Base-by-base conservation (phyloP, 2,329 filamentous ascomycete genomes). In the Trichophyton equinum region DNA sequence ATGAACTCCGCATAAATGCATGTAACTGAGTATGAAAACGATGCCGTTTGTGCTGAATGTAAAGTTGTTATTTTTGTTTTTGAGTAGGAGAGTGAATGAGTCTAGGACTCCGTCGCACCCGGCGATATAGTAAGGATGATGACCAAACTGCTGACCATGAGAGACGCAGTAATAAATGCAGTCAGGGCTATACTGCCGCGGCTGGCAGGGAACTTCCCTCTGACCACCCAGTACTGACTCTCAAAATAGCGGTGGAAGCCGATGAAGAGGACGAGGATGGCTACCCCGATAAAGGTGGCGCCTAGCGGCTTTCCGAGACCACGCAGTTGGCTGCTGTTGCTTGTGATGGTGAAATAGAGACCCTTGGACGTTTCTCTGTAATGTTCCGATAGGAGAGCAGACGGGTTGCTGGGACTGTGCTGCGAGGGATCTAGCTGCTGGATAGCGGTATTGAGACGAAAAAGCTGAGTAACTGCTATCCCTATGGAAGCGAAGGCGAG, bases 191-290 rank as follows among this genome's bases (percentile, higher is more conserved):
- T 78, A 65, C 83, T 85, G 3, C 82, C 82, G 60, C 84, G 76
- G 62, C 80, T 82, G 3, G 84, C 84, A 0, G 84, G 84, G 61
- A 86, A 86, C 68, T 85, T 85, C 59, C 84, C 84, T 2, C 82
- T 72, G 25, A 86, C 82, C 60, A 86, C 82, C 76, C 85, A 86
- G 68, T 86, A 82, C 72, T 86, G 84, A 47, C 80, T 80, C 67
- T 86, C 83, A 66, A 86, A 86, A 67, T 85, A 86, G 49, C 84
- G 77, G 68, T 85, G 83, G 65, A 85, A 85, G 2, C 84, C 84
- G 33, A 85, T 76, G 25, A 83, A 68, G 1, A 86, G 75, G 55
- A 86, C 80, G 5, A 86, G 64, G 46, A 86, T 82, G 2, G 80
- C 76, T 44, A 86, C 81, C 2, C 75, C 82, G 59, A 86, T 77